Base-by-base conservation (phyloP, 306 rosid genomes). In the Cicer pinnatifidum region DNA sequence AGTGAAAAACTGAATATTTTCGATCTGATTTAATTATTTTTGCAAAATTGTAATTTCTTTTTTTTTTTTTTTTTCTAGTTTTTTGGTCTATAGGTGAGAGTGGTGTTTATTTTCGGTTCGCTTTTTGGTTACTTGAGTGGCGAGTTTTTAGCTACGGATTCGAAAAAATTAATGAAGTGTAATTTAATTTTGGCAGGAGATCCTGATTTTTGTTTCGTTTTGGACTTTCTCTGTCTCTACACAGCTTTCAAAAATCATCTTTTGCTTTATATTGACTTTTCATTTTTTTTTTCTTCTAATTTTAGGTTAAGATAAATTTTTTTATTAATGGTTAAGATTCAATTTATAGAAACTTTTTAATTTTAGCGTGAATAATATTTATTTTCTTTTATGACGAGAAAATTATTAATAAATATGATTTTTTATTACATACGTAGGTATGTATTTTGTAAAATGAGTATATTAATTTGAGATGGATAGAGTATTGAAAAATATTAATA, bases 121-220 rank as follows among this genome's bases (percentile, higher is more conserved):
- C 90, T 86, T 86, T 82, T 75, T 76, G 72, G 63, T 76, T 67
- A 88, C 87, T 92, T 90, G n/a, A 71, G 85, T 40, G 70, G 13
- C 35, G 60, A 75, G 68, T 5, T 23, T 38, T 48, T n/a, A 35
- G 84, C 52, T 17, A 12, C 90, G 97, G 88, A 87, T 51, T 79
- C 74, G 50, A 84, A 64, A 67, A 17, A 0, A 4, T 9, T 13
- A 9, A 3, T 82, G 9, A 76, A 80, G 3, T 80, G 3, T 1
- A 56, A 10, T 85, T 59, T 51, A 83, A 23, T 64, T 38, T 15
- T 35, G 12, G 12, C 16, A 54, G 52, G 81, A 51, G 85, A 78
- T 78, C 88, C 19, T 86, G 63, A 10, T 5, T 68, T 61, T 37
- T 57, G 1, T 46, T 75, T 71, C 9, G 11, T 12, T 69, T 73